A percentile compares a stretch with the other conserved stretches of the same genome.
Conservation (phyloP, 2,329 filamentous ascomycete species). For the Colletotrichum spinosum region DNA sequence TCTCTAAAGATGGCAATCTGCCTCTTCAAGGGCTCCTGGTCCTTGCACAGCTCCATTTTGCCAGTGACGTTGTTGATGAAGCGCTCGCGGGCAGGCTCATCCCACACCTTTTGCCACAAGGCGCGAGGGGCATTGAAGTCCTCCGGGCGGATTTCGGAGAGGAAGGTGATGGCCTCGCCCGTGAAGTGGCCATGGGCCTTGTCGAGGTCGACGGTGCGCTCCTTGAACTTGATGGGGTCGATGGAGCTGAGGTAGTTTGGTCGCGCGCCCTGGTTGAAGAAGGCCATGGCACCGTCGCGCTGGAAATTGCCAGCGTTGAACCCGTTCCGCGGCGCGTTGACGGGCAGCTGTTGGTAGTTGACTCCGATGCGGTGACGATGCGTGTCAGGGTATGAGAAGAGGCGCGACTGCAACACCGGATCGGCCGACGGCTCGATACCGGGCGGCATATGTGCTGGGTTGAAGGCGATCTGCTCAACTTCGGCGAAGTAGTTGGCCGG, state of each 20-base stretch:
- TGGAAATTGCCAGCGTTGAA: constrained; percentile 74
- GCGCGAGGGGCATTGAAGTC: constrained; percentile 62
- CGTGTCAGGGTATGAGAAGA: constrained; percentile 72
- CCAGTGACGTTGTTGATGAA: constrained; percentile 71
- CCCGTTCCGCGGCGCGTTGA: constrained; percentile 66
- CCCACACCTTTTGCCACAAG: constrained; percentile 71
- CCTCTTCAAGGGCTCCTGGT: constrained; percentile 71
- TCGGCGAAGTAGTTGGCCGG: constrained; percentile 76
- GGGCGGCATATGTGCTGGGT: constrained; percentile 71
- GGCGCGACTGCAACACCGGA: constrained; percentile 68
- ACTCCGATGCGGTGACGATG: constrained; percentile 71
- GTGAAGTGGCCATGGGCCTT: constrained; percentile 53
- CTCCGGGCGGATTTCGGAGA: constrained; percentile 52
- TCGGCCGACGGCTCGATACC: constrained; percentile 73
- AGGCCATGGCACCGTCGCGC: constrained; percentile 73
- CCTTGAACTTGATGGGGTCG: constrained; percentile 49
- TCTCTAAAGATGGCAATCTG: constrained; percentile 75
- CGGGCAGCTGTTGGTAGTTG: constrained; percentile 74
- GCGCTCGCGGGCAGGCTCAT: constrained; percentile 66
- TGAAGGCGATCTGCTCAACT: constrained; percentile 76
- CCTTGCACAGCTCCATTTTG: constrained; percentile 69
- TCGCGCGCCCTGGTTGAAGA: constrained; percentile 44
- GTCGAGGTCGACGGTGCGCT: constrained; percentile 50
- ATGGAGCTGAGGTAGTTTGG: constrained; percentile 39
- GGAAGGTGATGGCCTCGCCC: constrained; percentile 50